Evolutionary conservation across 2,329 filamentous ascomycete species (phyloP), one percentile per base, ranked within the genome.

Genomic region (Pseudogymnoascus sp.): DNA sequence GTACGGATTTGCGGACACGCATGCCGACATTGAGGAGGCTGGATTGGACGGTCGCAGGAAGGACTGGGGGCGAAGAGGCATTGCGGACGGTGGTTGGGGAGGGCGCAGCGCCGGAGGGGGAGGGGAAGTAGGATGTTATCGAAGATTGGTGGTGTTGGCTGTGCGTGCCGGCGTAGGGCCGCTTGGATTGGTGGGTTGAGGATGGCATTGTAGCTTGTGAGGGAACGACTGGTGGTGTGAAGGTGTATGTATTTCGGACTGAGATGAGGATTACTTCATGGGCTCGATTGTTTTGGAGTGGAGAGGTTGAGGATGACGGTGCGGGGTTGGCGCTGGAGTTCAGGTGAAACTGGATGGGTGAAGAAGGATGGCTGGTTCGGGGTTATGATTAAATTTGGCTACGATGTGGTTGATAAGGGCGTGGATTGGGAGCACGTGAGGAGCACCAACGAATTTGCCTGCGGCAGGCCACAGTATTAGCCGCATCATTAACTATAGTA

Each of bases 11-110:
- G 73, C 93, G 89, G 61, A 97, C 83, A 23, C 93, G 88, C 92
- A 97, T 97, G 71, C 93, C 93, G 67, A 97, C 93, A 70, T 83
- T 90, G 45, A 97, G 81, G n/a, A 97, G 86, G 66, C 89, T 89
- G 37, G 92, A 83, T 75, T 96, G 91, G 34, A 96, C 81, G 6
- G 80, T 80, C 23, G 81, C 75, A 1, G 90, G 86, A 12, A 93
- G 79, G 3, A 74, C 70, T 3, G 85, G 84, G 14, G 78, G 76
- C 8, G 75, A 73, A 34, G 73, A 76, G 68, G 62, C 29, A 77
- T 77, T 26, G 81, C 75, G 45, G 72, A 69, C 11, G 80, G 81
- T 18, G 75, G 72, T 14, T 70, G 77, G 72, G 71, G 77, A 72
- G 7, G 72, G 62, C 1, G 36, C 37, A 36, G 66, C 68, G 34